Conservation (phyloP, 129 eudicot species). For the Artemisia annua region DNA sequence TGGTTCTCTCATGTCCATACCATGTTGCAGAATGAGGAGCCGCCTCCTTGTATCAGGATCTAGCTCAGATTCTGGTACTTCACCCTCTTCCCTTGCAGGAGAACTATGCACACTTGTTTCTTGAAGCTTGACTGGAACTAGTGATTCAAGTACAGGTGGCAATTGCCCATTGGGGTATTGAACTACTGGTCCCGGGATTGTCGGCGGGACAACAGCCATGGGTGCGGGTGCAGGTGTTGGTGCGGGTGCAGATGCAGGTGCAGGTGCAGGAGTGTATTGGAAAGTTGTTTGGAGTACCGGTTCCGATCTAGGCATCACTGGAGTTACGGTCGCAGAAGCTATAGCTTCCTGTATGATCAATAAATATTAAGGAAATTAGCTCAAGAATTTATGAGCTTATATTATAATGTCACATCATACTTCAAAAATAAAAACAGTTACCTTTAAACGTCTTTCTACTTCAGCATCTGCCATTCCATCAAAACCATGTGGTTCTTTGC, state of each 20-base stretch:
- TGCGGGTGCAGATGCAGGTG: slow-evolving; percentile 22
- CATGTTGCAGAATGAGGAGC: slow-evolving; percentile 92
- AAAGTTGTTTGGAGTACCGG: slow-evolving; percentile 55
- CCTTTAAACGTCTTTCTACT: slow-evolving; percentile 92
- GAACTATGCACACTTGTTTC: slow-evolving; percentile 77
- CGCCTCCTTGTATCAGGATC: slow-evolving; percentile 98
- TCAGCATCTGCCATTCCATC: slow-evolving; percentile 96
- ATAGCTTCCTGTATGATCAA: slow-evolving; percentile 64
- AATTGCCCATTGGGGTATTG: slow-evolving; percentile 52
- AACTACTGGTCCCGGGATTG: slow-evolving; percentile 44
- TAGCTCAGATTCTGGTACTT: slow-evolving; percentile 92
- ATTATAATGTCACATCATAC: not conserved
- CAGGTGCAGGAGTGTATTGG: slow-evolving; percentile 40
- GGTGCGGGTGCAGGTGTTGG: slow-evolving; percentile 41
- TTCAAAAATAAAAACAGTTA: slow-evolving; percentile 27
- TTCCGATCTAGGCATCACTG: slow-evolving; percentile 50
- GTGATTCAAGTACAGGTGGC: slow-evolving; percentile 50
- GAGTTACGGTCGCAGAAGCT: slow-evolving; percentile 56
- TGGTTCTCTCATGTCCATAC: slow-evolving; percentile 82
- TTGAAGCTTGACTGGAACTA: slow-evolving; percentile 51
- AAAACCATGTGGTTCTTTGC: slow-evolving; percentile 67
- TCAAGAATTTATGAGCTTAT: not conserved
- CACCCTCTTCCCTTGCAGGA: slow-evolving; percentile 98
- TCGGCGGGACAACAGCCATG: slow-evolving; percentile 39
- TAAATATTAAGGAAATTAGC: not conserved